Base-by-base conservation (phyloP, 2,329 filamentous ascomycete genomes). In the Talaromyces sp. region DNA sequence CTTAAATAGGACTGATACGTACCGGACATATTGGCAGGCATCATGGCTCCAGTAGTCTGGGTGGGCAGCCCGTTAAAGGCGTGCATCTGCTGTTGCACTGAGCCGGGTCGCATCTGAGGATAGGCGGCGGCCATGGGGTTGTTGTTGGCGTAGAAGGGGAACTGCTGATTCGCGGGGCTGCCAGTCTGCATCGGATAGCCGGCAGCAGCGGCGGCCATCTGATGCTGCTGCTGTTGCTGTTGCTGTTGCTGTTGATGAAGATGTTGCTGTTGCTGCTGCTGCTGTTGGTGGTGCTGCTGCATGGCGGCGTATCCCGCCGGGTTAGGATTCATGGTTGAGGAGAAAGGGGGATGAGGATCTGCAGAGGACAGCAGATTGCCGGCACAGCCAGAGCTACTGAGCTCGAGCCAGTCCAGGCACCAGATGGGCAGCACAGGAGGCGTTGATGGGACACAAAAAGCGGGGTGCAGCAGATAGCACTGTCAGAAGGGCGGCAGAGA, bases 11-110 rank as follows among this genome's bases (percentile, higher is more conserved):
- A 16, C 14, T 31, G 18, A 31, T 16, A 62, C 61, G 50, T 56
- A 62, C 61, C 61, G 33, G 73, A 69, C 60, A 73, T 75, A 30
- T 71, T 70, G 33, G 69, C 65, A 51, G 74, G 70, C 68, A 77
- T 76, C 72, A 76, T 75, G 66, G 70, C 69, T 71, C 74, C 73
- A 50, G 67, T 69, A 50, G 72, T 67, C 65, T 76, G 75, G 69
- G 75, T 30, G 55, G 72, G 68, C 65, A 75, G 69, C 56, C 69
- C 66, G 63, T 70, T 71, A 64, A 75, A 75, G 65, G 73, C 70
- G 67, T 73, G 73, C 63, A 69, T 69, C 30, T 31, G 44, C 28
- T 62, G 60, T 51, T 57, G 60, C 56, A 58, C 54, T 18, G 56
- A 34, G 34, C 56, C 56, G 30, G 59, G 59, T 14, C 55, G 62